Base-by-base conservation (phyloP, 768 basidiomycete genomes). In the Macrolepiota dolichaula region DNA sequence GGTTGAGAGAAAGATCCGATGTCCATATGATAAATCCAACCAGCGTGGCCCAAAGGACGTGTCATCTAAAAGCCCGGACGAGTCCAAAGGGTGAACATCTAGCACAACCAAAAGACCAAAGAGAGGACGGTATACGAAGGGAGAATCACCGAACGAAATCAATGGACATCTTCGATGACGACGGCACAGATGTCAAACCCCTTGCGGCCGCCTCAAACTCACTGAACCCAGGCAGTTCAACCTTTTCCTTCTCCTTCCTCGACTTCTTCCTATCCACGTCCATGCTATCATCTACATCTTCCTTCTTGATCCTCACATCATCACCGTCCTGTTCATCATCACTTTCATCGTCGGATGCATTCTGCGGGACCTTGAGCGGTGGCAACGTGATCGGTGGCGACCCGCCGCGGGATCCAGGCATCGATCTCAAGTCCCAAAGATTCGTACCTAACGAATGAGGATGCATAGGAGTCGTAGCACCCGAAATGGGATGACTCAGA, bases 301-400 rank as follows among this genome's bases (percentile, higher is more conserved):
- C 56, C 27, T 53, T 56, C 35, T 64, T 66, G 13, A 63, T 50
- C 37, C 12, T 59, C 9, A 56, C 59, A 37, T 57, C 54, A 46
- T 52, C 63, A 3, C 61, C 63, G 25, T 57, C 65, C 29, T 36
- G 42, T 5, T 59, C 61, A 36, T 63, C 63, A 49, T 36, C 51
- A 50, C 62, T 64, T 11, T 68, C 72, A 52, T 70, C 67, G 29
- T 51, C 58, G 46, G 15, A 51, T 61, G 42, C 57, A 51, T 55
- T 51, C 58, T 62, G 63, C 9, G 65, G 67, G 19, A 82, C 72
- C 66, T 87, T 87, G 55, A 92, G 72, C 49, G 91, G 91, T 32
- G 91, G 81, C 3, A 92, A 73, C 55, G 77, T 84, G 62, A 92
- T 91, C 1, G 89, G 90, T 27, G 91, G 90, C 7, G 84, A 85